Percentiles rank a stretch among this genome's conserved stretches.
Evolutionary conservation across 495 filamentous ascomycete species (phyloP).

Genomic region (Neurospora intermedia): DNA sequence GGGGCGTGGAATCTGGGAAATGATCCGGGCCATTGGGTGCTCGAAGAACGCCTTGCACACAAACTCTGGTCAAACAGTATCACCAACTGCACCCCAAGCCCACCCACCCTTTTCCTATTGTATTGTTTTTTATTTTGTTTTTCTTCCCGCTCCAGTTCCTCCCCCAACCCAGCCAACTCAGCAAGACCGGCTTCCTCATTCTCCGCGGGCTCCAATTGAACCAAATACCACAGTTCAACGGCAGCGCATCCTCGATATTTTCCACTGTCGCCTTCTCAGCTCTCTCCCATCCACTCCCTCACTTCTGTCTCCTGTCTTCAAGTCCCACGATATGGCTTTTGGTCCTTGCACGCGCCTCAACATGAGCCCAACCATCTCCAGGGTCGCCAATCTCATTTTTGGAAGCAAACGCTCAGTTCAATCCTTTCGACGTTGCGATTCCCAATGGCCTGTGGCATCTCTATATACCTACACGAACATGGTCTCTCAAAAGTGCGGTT

Average conservation of each 20-base stretch:
- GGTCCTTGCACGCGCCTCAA: not conserved
- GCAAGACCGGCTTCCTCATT: not conserved
- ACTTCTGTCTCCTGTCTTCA: not conserved
- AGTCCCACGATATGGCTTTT: not conserved
- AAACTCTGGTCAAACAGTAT: not conserved
- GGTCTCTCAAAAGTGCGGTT: no score
- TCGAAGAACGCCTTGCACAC: not conserved
- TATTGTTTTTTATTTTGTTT: no score
- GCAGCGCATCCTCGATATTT: not conserved
- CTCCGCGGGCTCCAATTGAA: not conserved
- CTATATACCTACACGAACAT: no score
- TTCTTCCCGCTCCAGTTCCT: no score
- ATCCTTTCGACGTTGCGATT: no score
- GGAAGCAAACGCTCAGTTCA: no score
- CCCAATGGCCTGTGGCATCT: no score
- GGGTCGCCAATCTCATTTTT: no score
- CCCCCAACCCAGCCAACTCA: no score
- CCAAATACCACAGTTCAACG: not conserved
- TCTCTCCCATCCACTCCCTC: not conserved
- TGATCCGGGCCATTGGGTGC: fast-evolving
- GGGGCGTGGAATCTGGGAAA: not conserved
- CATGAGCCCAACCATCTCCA: not conserved
- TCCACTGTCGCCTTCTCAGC: not conserved
- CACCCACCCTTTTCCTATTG: no score
- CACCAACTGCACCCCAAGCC: no score